Evolutionary conservation across 2,329 filamentous ascomycete genomes (phyloP), one percentile per base, ranked within the genome.

Genomic region (Aplosporella prunicola): DNA sequence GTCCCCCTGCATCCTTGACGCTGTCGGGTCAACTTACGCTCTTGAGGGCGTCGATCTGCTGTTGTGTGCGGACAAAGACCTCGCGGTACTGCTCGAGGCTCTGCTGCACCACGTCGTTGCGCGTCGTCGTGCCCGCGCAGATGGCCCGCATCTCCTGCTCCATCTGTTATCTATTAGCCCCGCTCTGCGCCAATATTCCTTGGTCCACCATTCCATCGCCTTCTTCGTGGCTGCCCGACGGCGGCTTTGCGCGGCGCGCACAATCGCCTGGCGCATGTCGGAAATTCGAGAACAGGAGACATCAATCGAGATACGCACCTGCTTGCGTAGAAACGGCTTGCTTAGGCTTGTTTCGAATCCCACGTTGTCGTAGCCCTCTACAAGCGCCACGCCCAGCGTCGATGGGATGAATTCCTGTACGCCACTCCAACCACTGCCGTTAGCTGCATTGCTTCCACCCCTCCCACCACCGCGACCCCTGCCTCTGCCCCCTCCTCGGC

Each of bases 91-190:
- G 85, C 43, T 80, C 74, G 39, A 98, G 67, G 55, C 82, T 94
- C 58, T 93, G 80, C 38, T 78, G 71, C 27, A 98, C 72, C 31
- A 98, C 84, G 14, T 76, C 73, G 37, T 74, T 71, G 51, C 77
- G 80, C 22, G 80, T 83, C 46, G 78, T 82, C 35, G 75, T 78
- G 17, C 91, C 91, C 42, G 89, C 87, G 61, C 91, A 96, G 40
- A 98, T 95, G 41, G 84, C 85, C 57, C 88, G 91, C 89, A 98
- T 95, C 57, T 87, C 85, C 44, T 86, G 65, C 62, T 98, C 91
- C 86, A 95, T 95, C 68, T 70, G 47, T 43, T 34, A 35, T 20
- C 13, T 15, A 26, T 34, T n/a, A n/a, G 37, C 30, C 30, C 23
- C 37, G 30, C 37, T 33, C 28, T 10, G 20, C 32, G 35, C 34